Percentiles rank a stretch among this genome's conserved stretches.
Conservation (phyloP, 192 early-diverging fungal species). For the Rhizophagus sp. region DNA sequence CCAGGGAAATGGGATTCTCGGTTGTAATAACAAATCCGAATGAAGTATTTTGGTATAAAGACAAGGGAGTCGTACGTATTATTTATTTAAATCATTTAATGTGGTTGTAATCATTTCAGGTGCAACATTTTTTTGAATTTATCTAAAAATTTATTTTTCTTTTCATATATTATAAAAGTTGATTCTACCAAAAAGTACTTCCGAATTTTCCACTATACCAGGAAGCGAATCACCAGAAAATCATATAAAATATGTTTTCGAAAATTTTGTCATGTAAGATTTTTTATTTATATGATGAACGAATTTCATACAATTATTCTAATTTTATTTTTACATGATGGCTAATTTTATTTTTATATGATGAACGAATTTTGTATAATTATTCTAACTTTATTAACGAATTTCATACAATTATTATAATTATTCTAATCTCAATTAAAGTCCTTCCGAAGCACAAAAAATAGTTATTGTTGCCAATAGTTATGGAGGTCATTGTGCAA, state of each 20-base stretch:
- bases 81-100: too few species aligned
- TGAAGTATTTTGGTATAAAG: conserved; percentile 31
- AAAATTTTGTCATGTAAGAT: conserved; percentile 24
- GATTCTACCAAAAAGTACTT: conserved; percentile 7
- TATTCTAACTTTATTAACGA: not conserved
- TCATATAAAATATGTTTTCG: conserved; percentile 23
- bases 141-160: not conserved
- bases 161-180: too few species aligned
- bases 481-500: conserved; percentile 28
- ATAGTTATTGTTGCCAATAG: conserved; percentile 30
- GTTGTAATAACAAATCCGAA: conserved; percentile 27
- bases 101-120: too few species aligned
- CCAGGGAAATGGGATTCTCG: conserved; percentile 15
- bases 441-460: conserved; percentile 22
- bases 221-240: conserved; percentile 27
- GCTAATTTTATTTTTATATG: not conserved
- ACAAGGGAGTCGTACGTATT: conserved; percentile 19
- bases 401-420: too few species aligned
- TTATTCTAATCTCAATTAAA: not conserved
- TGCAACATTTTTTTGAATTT: not conserved
- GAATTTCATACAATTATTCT: not conserved
- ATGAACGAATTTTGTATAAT: not conserved
- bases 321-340: too few species aligned
- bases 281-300: not conserved
- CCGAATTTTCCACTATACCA: conserved; percentile 4